Base-by-base conservation (phyloP, 2,329 filamentous ascomycete species). In the Aspergillus sp. region DNA sequence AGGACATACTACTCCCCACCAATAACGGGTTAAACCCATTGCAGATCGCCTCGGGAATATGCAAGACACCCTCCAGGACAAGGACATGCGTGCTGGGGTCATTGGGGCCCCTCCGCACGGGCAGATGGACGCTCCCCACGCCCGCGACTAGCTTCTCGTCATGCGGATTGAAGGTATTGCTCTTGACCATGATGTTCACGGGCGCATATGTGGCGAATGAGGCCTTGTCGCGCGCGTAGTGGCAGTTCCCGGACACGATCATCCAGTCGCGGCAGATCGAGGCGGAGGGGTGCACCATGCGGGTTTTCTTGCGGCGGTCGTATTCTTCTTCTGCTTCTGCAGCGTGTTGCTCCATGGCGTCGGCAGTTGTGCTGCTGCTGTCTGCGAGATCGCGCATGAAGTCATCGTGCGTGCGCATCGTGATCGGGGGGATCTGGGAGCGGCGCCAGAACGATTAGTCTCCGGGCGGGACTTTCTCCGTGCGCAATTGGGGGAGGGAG, bases 221-320 rank as follows among this genome's bases (percentile, higher is more conserved):
- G 38, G 65, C 62, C 36, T 62, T 62, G 53, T 74, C 69, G 52
- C 70, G 65, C 32, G 71, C 72, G 52, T 74, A 67, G 58, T 74
- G 71, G 48, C 63, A 62, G 57, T 72, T 71, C 11, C 67, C 66
- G 20, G 59, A 59, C 11, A 66, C 61, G 36, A 69, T 53, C 66
- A 69, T 65, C 68, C 67, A 18, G 64, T 68, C 65, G 72, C 74
- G 32, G 68, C 62, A 58, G 78, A 78, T 2, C 64, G 67, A 22
- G 70, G 73, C 11, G 78, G 67, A 50, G 73, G 77, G 1, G 65
- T 64, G 22, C 3, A 55, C 15, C 13, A 38, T 38, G 20, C 59
- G 55, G 36, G 43, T 58, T 24, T 58, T 56, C 32, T 61, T 61
- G n/a, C 54, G 58, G 5, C 50, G 55, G 24, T 30, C 26, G 26